These are phyloP conservation scores for Marchantia polymorpha DNA, from an alignment of 225 moss, liverwort and hornwort species.

Conservation along the genomic window DNA sequence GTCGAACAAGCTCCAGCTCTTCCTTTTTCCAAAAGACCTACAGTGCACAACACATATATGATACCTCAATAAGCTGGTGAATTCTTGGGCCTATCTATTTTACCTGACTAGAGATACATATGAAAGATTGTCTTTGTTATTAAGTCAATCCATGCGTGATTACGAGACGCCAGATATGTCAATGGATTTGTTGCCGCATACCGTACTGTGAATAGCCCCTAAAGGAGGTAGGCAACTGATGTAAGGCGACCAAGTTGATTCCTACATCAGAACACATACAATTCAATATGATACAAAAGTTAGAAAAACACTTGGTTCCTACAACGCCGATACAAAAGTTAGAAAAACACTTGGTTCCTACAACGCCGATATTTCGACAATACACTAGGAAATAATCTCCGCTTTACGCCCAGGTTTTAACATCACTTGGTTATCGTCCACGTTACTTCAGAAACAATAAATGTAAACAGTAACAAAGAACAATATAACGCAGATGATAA, in stretches of 20 bases:
- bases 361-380: too few relatives aligned
- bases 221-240: constrained; percentile 70
- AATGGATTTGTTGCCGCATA: constrained; percentile 9
- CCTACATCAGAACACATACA: constrained; percentile 38
- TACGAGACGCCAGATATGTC: background rate
- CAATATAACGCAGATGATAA: background rate
- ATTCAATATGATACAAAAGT: background rate
- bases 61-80: background rate
- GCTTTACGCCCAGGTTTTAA: background rate
- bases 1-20: constrained; percentile 77
- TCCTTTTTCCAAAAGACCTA: constrained; percentile 97
- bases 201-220: constrained; percentile 85
- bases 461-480: background rate
- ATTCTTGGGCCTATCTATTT: background rate
- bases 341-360: background rate
- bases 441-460: background rate
- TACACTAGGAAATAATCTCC: background rate
- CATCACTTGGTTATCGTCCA: background rate
- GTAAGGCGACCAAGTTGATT: constrained; percentile 86
- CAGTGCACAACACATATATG: background rate
- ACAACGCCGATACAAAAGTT: background rate
- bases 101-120: background rate
- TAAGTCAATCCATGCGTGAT: background rate
- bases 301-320: background rate
- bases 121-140: background rate